Evolutionary conservation across 345 rosid species (phyloP), one percentile per base, ranked within the genome.

Genomic region (Heritiera littoralis): DNA sequence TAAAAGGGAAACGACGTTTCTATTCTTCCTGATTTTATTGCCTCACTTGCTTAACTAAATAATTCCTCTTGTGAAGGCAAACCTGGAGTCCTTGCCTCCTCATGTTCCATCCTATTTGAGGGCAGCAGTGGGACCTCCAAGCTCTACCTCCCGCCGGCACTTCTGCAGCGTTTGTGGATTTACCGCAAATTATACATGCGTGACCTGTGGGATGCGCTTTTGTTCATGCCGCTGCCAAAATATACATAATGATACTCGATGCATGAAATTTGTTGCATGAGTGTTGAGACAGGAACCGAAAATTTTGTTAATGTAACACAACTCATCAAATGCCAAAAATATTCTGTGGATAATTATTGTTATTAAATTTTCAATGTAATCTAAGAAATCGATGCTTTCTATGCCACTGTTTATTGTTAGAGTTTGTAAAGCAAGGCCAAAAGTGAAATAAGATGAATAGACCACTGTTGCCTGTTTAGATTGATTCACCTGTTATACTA

Each of bases 111-210:
- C 91, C 52, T 96, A 92, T 82, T 78, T 88, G 87, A 92, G 84
- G 86, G 94, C 91, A 54, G 92, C 94, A 12, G 92, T 90, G 0
- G 95, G 95, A 72, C 97, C 97, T 81, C 93, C 98, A 41, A 88
- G 91, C 74, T 91, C 92, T 38, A 85, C 92, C 20, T 88, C 97
- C 72, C 97, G 95, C 73, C 86, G 94, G 54, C 92, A 87, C 88
- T 96, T 91, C 85, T 92, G 98, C 85, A 83, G 91, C 0, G 98
- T 96, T 75, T 96, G 95, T 77, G 97, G 95, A 0, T 94, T 88
- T 82, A 81, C 87, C 51, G 92, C 93, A 67, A 81, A 66, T 45
- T 96, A 94, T 80, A 94, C 91, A 13, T 94, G 98, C 52, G 92
- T 85, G 40, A 87, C 87, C 74, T 94, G 99, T 77, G 99, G 98